phyloP scores from a whole-genome alignment of 2,329 filamentous ascomycete species.

The Periglandula ipomoeae region DNA sequence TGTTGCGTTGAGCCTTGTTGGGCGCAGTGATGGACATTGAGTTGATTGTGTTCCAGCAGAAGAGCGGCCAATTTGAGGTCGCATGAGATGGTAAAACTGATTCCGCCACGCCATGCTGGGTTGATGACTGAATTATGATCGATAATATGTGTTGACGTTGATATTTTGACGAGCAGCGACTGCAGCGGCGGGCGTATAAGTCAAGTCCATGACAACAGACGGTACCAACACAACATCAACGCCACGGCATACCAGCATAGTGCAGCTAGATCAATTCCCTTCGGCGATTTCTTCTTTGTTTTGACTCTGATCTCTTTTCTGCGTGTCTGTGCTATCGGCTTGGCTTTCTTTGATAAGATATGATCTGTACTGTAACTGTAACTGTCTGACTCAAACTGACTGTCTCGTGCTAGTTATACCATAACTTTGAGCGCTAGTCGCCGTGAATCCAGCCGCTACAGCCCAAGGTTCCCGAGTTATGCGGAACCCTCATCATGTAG shows the following conservation, averaged over 20 bases:
- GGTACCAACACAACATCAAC: slow-evolving; percentile 25
- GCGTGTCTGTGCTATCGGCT: slow-evolving; percentile 60
- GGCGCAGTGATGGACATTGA: neutral
- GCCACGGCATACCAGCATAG: slow-evolving; percentile 12
- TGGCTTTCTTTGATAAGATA: slow-evolving; percentile 27
- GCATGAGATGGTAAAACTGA: too few relatives aligned
- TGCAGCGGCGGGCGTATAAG: neutral
- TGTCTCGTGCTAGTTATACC: slow-evolving; percentile 55
- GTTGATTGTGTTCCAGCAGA: neutral
- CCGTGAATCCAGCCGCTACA: slow-evolving; percentile 44
- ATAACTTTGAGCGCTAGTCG: slow-evolving; percentile 53
- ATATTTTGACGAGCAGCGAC: neutral
- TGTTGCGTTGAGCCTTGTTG: neutral
- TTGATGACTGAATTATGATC: neutral
- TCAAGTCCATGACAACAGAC: slow-evolving; percentile 1
- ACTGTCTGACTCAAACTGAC: slow-evolving; percentile 22
- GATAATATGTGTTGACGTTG: too few relatives aligned
- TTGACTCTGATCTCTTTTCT: slow-evolving; percentile 15
- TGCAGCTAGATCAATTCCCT: slow-evolving; percentile 20
- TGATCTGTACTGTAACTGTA: slow-evolving; percentile 22
- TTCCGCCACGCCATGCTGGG: too few relatives aligned
- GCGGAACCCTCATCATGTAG: slow-evolving; percentile 24
- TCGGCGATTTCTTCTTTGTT: slow-evolving; percentile 28
- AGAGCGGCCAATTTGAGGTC: neutral
- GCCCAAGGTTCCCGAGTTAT: slow-evolving; percentile 31